Base-by-base conservation (phyloP, 768 basidiomycete genomes). In the Pisolithus marmoratus region DNA sequence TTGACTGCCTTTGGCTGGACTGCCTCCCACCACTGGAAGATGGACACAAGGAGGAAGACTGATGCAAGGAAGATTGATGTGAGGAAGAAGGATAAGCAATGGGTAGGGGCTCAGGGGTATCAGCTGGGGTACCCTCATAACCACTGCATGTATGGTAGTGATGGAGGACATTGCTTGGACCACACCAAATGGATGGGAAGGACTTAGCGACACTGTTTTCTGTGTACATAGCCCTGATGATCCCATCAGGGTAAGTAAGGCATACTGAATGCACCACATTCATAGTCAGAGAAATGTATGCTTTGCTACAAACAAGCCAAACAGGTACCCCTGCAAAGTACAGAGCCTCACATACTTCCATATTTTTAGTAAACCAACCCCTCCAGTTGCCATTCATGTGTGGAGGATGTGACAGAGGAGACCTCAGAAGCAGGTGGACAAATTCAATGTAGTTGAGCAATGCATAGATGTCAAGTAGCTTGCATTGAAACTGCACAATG, bases 301-400 rank as follows among this genome's bases (percentile, higher is more conserved):
- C 38, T 38, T 38, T 8, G 8, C n/a, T n/a, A n/a, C n/a, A 8
- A 41, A 41, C 7, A 8, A 41, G 38, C 55, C 55, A 59, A 8
- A 54, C 43, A 1, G 53, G 54, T 8, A 59, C 47, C 9, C 56
- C 53, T 1, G 56, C 53, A 3, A 37, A 23, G 38, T 48, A 52
- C 8, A 51, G 48, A 2, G 37, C 47, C 3, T 57, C 14, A 15
- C 53, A 57, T 2, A 36, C 19, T 19, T 41, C 38, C 0, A 20
- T 43, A 27, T 52, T 31, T 1, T 5, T 26, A 3, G 56, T 54
- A 12, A 59, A 59, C 9, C 34, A 49, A 1, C 58, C 56, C 55
- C 57, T 57, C 55, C 53, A 59, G 7, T 20, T 9, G 2, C 15
- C 9, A 26, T 44, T 20, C 7, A 34, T 22, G 5, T 22, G 14